Evolutionary conservation across 257 asterid species (phyloP).

Genomic region (Ehretia macrophylla): DNA sequence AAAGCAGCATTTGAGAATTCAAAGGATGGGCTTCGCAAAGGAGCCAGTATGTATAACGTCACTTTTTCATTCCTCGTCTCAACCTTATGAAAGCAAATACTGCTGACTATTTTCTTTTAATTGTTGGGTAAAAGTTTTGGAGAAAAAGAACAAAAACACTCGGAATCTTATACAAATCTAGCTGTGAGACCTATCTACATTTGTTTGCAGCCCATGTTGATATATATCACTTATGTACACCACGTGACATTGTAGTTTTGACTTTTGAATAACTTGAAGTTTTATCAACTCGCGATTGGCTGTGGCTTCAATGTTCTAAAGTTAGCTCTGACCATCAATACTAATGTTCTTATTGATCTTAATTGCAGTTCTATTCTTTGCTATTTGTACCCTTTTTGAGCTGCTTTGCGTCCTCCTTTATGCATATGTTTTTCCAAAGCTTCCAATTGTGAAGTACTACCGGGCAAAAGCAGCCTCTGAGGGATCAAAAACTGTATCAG

Average conservation of each 20-base stretch:
- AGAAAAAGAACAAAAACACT: too few species aligned
- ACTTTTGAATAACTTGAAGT: too few species aligned
- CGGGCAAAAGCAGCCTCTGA: conserved; percentile 42
- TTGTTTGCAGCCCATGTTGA: too few species aligned
- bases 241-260: too few species aligned
- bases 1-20: conserved; percentile 37
- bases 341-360: not conserved
- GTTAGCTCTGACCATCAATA: not conserved
- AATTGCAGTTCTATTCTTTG: conserved; percentile 36
- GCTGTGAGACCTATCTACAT: too few species aligned
- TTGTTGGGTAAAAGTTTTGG: not conserved
- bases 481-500: conserved; percentile 40
- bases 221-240: too few species aligned
- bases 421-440: conserved; percentile 34
- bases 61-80: not conserved
- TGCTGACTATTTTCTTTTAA: not conserved
- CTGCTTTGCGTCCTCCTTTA: conserved; percentile 39
- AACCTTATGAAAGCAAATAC: not conserved
- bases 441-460: conserved; percentile 38
- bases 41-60: conserved; percentile 32
- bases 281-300: too few species aligned
- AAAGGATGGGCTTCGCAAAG: conserved; percentile 33
- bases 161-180: too few species aligned
- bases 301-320: too few species aligned
- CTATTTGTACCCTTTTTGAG: conserved; percentile 34